Conservation (phyloP, 768 basidiomycete species). For the Boletus rufocinnamomeus region DNA sequence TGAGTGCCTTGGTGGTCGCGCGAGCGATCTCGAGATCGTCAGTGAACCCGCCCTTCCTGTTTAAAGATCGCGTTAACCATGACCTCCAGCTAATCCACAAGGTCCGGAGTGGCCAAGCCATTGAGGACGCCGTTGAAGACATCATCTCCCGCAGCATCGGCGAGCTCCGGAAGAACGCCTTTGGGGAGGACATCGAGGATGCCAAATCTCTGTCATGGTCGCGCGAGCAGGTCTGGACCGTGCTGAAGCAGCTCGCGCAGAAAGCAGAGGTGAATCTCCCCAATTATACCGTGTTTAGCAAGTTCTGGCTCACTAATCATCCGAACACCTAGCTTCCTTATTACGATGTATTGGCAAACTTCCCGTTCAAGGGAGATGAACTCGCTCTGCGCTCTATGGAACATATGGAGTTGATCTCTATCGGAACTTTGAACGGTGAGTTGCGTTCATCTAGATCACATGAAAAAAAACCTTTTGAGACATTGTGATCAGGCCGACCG, state of each 20-base stretch:
- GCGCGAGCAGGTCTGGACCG: constrained; percentile 83
- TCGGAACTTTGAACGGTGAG: constrained; percentile 73
- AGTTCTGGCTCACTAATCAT: constrained; percentile 2
- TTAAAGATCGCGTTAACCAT: neutral
- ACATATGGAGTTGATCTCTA: constrained; percentile 82
- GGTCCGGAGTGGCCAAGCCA: constrained; percentile 67
- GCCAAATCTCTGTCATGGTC: constrained; percentile 83
- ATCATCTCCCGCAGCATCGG: constrained; percentile 77
- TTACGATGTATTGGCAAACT: constrained; percentile 75
- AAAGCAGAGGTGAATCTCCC: constrained; percentile 54
- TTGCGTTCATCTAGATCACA: neutral
- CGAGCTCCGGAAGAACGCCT: constrained; percentile 87
- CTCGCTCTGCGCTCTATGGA: constrained; percentile 80
- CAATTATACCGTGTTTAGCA: constrained; percentile 25
- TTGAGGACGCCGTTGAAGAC: constrained; percentile 87
- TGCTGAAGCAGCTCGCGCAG: constrained; percentile 73
- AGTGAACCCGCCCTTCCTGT: constrained; percentile 27
- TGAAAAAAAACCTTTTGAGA: neutral
- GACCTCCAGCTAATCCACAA: constrained; percentile 75
- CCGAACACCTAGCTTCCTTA: constrained; percentile 63
- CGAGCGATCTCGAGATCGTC: constrained; percentile 86
- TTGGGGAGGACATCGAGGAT: constrained; percentile 91
- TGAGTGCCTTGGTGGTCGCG: constrained; percentile 82
- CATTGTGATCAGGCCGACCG: constrained; percentile 63
- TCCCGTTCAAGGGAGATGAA: constrained; percentile 93